A percentile compares a stretch with the other conserved stretches of the same genome.
Evolutionary conservation across 73 alveolate species (phyloP).

Genomic region (Tetrahymena elliotti): DNA sequence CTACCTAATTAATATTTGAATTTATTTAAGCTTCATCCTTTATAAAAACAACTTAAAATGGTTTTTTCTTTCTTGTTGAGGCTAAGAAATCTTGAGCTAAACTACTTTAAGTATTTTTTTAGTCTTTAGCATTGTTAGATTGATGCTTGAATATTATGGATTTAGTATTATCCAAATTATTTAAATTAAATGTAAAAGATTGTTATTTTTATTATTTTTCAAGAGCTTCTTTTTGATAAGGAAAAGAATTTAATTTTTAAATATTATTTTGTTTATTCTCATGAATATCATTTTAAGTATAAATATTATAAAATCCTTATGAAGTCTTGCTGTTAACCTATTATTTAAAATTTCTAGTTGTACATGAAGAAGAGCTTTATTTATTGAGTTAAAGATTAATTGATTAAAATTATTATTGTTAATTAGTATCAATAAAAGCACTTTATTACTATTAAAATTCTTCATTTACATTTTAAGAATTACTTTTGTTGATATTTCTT

Average conservation of each 20-base stretch:
- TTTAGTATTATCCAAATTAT: neutral
- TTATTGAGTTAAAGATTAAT: neutral
- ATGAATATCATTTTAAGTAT: neutral
- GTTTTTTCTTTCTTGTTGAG: neutral
- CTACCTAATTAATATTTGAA: too few species aligned
- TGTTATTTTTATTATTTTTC: neutral
- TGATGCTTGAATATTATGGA: neutral
- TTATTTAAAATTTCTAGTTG: neutral
- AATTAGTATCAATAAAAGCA: neutral
- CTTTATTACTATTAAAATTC: neutral
- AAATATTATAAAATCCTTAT: neutral
- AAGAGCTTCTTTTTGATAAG: too few species aligned
- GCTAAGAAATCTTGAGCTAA: neutral
- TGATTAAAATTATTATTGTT: too few species aligned
- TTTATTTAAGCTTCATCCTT: neutral
- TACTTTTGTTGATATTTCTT: neutral
- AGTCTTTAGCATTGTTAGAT: neutral
- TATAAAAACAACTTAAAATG: neutral
- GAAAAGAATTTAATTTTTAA: neutral
- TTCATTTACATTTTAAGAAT: neutral
- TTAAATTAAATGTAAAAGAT: neutral
- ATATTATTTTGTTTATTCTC: too few species aligned
- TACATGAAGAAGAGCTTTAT: neutral
- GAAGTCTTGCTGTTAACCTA: neutral
- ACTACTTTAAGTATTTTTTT: neutral